Percentiles rank a stretch among this genome's conserved stretches.
These are phyloP conservation scores for Heimioporus sp. DNA, from an alignment of 768 basidiomycete species.

Conservation along the genomic window DNA sequence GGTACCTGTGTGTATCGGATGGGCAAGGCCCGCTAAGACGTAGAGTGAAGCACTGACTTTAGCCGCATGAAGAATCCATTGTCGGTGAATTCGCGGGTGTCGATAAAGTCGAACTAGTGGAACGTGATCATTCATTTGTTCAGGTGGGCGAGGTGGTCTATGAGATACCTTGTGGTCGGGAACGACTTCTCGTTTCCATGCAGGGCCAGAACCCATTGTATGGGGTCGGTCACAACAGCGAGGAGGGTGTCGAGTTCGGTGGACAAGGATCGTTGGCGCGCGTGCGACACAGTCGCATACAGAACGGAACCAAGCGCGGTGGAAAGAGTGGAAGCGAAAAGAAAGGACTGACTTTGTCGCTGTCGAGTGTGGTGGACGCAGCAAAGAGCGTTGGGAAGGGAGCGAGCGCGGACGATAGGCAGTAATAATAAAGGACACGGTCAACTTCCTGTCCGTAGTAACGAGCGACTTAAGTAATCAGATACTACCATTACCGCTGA, in stretches of 20 bases:
- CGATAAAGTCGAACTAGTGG: conserved; percentile 91
- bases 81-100: conserved; percentile 89
- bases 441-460: conserved; percentile 5
- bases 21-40: not conserved
- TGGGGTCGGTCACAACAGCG: conserved; percentile 19
- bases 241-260: conserved; percentile 22
- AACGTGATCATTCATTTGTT: conserved; percentile 1
- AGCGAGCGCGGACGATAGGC: conserved; percentile 3
- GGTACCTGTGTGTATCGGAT: conserved; percentile 56
- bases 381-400: conserved; percentile 18
- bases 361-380: not conserved
- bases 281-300: conserved; percentile 37
- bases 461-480: conserved; percentile 17
- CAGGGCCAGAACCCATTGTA: conserved; percentile 53
- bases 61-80: conserved; percentile 83
- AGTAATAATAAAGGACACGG: not conserved
- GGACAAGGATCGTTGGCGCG: conserved; percentile 23
- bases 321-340: conserved; percentile 22
- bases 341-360: conserved; percentile 20
- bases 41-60: conserved; percentile 51
- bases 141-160: not conserved
- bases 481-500: no score
- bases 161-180: conserved; percentile 90
- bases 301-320: conserved; percentile 14
- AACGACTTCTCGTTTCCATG: conserved; percentile 97